Percentiles rank a stretch among this genome's conserved stretches.
Evolutionary conservation across 2,329 filamentous ascomycete genomes (phyloP).

Genomic region (Colletotrichum shisoi): DNA sequence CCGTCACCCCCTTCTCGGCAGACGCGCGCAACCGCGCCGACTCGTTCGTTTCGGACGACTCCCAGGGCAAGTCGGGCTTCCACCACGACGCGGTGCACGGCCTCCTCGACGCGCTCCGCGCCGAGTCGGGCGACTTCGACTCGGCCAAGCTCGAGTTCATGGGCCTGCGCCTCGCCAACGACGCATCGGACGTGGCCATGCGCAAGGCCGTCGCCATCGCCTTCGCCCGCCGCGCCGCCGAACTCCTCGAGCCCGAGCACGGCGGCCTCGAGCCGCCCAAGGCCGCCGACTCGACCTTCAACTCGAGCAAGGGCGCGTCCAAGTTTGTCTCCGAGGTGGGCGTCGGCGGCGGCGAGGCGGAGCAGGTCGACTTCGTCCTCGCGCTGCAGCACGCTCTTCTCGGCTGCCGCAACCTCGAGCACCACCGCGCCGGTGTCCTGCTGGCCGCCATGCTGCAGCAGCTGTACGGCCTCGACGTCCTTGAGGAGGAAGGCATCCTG

Average conservation of each 20-base stretch:
- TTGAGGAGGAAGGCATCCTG: slow-evolving; percentile 88
- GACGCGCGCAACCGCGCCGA: slow-evolving; percentile 69
- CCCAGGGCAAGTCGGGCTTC: slow-evolving; percentile 71
- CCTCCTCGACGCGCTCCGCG: slow-evolving; percentile 84
- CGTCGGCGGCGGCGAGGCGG: slow-evolving; percentile 70
- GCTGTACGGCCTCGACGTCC: slow-evolving; percentile 81
- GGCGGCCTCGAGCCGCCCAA: slow-evolving; percentile 66
- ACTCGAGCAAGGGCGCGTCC: slow-evolving; percentile 59
- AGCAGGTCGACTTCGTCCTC: slow-evolving; percentile 86
- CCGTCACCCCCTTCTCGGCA: slow-evolving; percentile 59
- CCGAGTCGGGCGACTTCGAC: slow-evolving; percentile 80
- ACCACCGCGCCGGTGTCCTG: slow-evolving; percentile 63
- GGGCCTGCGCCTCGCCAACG: slow-evolving; percentile 86
- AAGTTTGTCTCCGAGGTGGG: slow-evolving; percentile 68
- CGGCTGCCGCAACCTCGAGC: slow-evolving; percentile 66
- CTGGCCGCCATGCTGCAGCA: slow-evolving; percentile 83
- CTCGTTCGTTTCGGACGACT: slow-evolving; percentile 77
- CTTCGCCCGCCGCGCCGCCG: slow-evolving; percentile 81
- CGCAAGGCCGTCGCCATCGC: slow-evolving; percentile 85
- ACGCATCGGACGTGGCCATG: slow-evolving; percentile 89
- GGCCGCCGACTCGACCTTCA: slow-evolving; percentile 70
- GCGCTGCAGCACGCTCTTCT: slow-evolving; percentile 82
- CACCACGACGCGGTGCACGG: slow-evolving; percentile 86
- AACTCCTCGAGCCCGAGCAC: slow-evolving; percentile 65
- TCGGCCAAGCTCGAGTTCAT: slow-evolving; percentile 86